Evolutionary conservation across 2,329 filamentous ascomycete species (phyloP), one percentile per base, ranked within the genome.

Genomic region (Colletotrichum gloeosporioides): DNA sequence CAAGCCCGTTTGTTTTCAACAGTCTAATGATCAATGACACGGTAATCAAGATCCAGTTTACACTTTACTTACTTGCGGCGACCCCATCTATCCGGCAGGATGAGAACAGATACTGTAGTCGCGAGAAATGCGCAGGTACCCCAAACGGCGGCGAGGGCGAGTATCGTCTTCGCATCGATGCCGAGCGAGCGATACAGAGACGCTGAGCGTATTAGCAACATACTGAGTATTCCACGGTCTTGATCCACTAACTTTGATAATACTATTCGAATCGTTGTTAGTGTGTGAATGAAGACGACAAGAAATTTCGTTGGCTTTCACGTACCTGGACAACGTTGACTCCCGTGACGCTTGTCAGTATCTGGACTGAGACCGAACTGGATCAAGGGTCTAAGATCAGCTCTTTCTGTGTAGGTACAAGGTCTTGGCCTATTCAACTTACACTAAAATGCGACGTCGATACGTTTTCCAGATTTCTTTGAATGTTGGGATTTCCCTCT

Each of bases 101-200:
- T 59, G 25, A 59, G 55, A 59, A 59, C 57, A 13, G 57, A 29
- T 2, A 62, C 57, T n/a, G 29, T 62, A 18, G 57, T 62, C 9
- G 57, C 25, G 18, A 62, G 29, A n/a, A 62, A 62, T 15, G 57
- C 57, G 18, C 57, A 62, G 57, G 57, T 62, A 31, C 57, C 57
- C 57, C 57, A 62, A 62, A 32, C 57, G 18, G 57, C 57, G 57
- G 57, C 29, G 2, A 32, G 57, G 18, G 57, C 57, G 8, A 62
- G 57, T 13, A 34, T 32, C 6, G 57, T 62, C 27, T 22, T 62
- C 57, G 29, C 32, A 9, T 62, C 29, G 8, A 62, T 62, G 57
- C 29, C 57, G 57, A 62, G 57, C 2, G 57, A 34, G 0, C 57
- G 57, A n/a, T 62, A 61, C 9, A 62, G 9, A 7, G 25, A 62